Conservation (phyloP, 2,329 filamentous ascomycete species). For the Sarocladiaceae sp. region DNA sequence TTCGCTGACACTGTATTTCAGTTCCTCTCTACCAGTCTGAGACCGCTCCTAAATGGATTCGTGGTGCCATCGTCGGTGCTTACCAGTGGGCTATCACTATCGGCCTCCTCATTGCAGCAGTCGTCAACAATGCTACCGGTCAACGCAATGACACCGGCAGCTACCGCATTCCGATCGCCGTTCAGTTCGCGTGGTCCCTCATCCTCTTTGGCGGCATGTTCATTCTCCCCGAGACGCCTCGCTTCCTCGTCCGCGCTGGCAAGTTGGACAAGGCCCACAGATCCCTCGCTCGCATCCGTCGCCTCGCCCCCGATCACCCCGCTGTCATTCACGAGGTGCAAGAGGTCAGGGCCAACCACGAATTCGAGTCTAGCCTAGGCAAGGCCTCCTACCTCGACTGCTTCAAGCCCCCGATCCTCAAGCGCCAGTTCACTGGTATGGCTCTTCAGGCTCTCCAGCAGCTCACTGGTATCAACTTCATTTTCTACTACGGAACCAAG, state of each 20-base stretch:
- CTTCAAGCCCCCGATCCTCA: conserved; percentile 30
- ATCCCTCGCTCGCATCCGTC: conserved; percentile 11
- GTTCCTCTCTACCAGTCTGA: conserved; percentile 69
- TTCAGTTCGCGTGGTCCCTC: conserved; percentile 66
- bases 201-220: conserved; percentile 62
- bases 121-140: conserved; percentile 61
- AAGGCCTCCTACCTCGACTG: conserved; percentile 43
- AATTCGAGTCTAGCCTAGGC: conserved; percentile 43
- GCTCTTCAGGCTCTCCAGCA: conserved; percentile 53
- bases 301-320: conserved; percentile 10
- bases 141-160: conserved; percentile 48
- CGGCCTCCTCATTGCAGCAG: conserved; percentile 61
- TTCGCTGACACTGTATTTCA: conserved; percentile 27
- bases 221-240: conserved; percentile 68
- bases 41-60: conserved; percentile 69
- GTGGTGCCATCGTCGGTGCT: conserved; percentile 64
- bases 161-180: conserved; percentile 59
- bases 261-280: conserved; percentile 49
- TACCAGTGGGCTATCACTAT: conserved; percentile 70
- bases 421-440: conserved; percentile 30
- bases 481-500: conserved; percentile 35
- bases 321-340: conserved; percentile 8
- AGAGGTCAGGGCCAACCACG: conserved; percentile 61
- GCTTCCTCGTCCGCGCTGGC: conserved; percentile 62
- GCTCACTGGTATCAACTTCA: conserved; percentile 19